Base-by-base conservation (phyloP, 1,139 yeast species). In the Torulaspora pretoriensis region DNA sequence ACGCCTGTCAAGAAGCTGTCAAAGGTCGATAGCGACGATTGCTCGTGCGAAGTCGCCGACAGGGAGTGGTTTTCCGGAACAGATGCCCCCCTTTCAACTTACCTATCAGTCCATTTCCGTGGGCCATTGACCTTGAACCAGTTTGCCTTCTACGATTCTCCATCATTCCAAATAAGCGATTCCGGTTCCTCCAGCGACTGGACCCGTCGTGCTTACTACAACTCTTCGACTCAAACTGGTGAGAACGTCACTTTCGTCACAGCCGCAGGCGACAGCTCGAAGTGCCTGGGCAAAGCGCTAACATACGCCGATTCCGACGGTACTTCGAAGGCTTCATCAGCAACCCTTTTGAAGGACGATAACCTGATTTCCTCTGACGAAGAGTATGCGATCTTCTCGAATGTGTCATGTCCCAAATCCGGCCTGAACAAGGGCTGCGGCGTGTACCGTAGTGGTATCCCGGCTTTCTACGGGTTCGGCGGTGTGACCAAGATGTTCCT, bases 81-180 rank as follows among this genome's bases (percentile, higher is more conserved):
- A 46, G 76, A 80, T 65, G 70, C 89, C 38, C 94, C 94, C 12
- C 67, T 83, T 45, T 72, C 82, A 52, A 82, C 77, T 54, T 87
- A 80, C 57, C 68, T 84, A 43, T 80, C 89, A n/a, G 86, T 83
- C 27, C 94, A 84, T 64, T 77, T 83, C 66, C 79, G 94, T 72
- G 94, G 94, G 54, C 94, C 94, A 17, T 62, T 83, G 51, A 70
- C 70, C 50, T 71, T 82, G 59, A 69, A 70, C 52, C 77, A 81
- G 59, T 83, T 83, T 64, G 90, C 80, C 41, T 84, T 73, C 52
- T 83, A 81, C 67, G 65, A 74, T 17, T 49, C 72, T 24, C 68
- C 68, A 26, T 51, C 62, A 19, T 69, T 67, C 49, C 48, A 46
- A 10, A 51, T 61, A 3, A 54, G 52, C 38, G 67, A 55, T 38